Percentiles rank a stretch among this genome's conserved stretches.
Conservation (phyloP, 768 basidiomycete genomes). For the Collybia sordida region DNA sequence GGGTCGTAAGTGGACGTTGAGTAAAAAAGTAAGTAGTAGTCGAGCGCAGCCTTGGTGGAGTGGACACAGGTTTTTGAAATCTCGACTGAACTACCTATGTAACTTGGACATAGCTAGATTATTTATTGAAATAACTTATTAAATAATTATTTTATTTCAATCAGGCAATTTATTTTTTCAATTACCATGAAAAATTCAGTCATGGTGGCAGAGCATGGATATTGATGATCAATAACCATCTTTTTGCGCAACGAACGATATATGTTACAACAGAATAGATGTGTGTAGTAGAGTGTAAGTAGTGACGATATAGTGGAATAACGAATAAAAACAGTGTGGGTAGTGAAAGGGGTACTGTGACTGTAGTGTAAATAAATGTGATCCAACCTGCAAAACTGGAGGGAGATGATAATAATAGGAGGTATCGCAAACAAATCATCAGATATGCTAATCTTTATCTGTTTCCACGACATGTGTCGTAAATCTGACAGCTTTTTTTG, state of each 20-base stretch:
- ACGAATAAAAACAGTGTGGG: no score
- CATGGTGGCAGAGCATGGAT: no score
- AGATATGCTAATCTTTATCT: conserved; percentile 9
- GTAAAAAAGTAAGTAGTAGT: not conserved
- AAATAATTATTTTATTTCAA: no score
- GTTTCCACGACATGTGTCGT: conserved; percentile 40
- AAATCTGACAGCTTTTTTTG: conserved; percentile 64
- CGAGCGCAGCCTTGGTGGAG: not conserved
- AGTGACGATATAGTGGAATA: no score
- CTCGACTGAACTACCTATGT: conserved; percentile 11
- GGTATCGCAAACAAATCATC: conserved; percentile 11
- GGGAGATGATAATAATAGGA: conserved; percentile 16
- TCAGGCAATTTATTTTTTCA: no score
- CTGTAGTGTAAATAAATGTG: no score
- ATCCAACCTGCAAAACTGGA: not conserved
- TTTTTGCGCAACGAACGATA: not conserved
- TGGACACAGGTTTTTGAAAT: conserved; percentile 1
- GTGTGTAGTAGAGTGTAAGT: conserved; percentile 4
- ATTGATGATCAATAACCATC: no score
- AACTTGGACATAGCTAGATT: not conserved
- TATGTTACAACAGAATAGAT: conserved; percentile 11
- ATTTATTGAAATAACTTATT: no score
- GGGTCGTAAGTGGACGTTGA: conserved; percentile 13
- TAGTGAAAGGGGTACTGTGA: no score
- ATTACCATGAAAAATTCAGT: no score